Evolutionary conservation across 306 rosid species (phyloP).

Genomic region (Cucurbita pepo): DNA sequence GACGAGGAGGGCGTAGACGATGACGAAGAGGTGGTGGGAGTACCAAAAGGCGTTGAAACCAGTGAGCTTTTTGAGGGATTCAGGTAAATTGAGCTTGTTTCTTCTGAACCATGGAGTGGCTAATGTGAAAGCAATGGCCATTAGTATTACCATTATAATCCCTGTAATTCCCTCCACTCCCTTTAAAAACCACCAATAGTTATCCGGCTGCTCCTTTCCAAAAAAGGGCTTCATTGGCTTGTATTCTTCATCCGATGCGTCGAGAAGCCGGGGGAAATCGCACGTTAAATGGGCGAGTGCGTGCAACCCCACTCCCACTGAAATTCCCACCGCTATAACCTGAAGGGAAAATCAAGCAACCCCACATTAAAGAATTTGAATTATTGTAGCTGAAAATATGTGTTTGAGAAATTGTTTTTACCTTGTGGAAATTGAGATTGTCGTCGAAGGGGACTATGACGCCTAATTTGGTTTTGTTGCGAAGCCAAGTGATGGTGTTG

Average conservation of each 20-base stretch:
- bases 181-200: constrained; percentile 41
- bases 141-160: constrained; percentile 28
- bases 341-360: no score
- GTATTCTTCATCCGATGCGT: constrained; percentile 22
- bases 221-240: constrained; percentile 21
- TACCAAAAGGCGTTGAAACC: constrained; percentile 63
- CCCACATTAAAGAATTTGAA: no score
- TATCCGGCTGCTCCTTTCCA: constrained; percentile 28
- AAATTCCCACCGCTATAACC: constrained; percentile 24
- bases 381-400: no score
- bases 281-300: constrained; percentile 32
- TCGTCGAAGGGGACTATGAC: constrained; percentile 39
- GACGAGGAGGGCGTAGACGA: constrained; percentile 37
- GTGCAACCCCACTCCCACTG: constrained; percentile 32
- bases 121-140: constrained; percentile 43
- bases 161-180: constrained; percentile 36
- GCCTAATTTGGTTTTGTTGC: constrained; percentile 42
- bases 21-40: constrained; percentile 43
- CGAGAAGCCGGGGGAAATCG: constrained; percentile 34
- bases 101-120: constrained; percentile 56
- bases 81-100: constrained; percentile 36
- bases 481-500: constrained; percentile 55
- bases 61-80: constrained; percentile 31
- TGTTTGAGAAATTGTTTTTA: no score
- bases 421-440: constrained; percentile 42